Conservation (phyloP, 2,329 filamentous ascomycete genomes). For the Ceratocystis destructans region DNA sequence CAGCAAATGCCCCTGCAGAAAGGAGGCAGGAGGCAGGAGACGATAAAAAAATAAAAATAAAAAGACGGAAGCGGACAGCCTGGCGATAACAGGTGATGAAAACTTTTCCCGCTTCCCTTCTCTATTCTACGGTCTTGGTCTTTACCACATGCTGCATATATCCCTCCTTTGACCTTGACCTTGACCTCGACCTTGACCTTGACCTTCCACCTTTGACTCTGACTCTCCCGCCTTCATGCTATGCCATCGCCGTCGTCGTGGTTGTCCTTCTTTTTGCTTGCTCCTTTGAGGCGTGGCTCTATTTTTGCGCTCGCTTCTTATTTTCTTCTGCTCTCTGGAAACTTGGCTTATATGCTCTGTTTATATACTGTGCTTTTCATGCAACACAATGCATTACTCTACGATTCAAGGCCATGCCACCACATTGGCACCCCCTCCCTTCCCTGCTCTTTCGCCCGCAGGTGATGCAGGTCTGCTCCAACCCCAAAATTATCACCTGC, state of each 20-base stretch:
- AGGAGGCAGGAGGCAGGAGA: background rate
- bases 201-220: no score
- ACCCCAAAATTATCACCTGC: background rate
- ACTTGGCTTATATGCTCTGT: background rate
- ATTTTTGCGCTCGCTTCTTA: background rate
- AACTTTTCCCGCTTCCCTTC: background rate
- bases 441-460: background rate
- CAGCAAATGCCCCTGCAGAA: background rate
- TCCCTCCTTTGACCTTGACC: background rate
- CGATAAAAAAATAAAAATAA: background rate
- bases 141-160: background rate
- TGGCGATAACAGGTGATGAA: no score
- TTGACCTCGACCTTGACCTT: no score
- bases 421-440: background rate
- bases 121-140: background rate
- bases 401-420: background rate
- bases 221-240: no score
- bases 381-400: background rate
- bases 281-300: constrained; percentile 2
- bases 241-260: no score
- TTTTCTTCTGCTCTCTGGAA: background rate
- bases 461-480: background rate
- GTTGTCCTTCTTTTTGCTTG: background rate
- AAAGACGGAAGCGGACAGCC: background rate
- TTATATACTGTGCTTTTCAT: background rate